Percentiles rank a stretch among this genome's conserved stretches.
Conservation (phyloP, 306 rosid species). For the Lablab purpureus region DNA sequence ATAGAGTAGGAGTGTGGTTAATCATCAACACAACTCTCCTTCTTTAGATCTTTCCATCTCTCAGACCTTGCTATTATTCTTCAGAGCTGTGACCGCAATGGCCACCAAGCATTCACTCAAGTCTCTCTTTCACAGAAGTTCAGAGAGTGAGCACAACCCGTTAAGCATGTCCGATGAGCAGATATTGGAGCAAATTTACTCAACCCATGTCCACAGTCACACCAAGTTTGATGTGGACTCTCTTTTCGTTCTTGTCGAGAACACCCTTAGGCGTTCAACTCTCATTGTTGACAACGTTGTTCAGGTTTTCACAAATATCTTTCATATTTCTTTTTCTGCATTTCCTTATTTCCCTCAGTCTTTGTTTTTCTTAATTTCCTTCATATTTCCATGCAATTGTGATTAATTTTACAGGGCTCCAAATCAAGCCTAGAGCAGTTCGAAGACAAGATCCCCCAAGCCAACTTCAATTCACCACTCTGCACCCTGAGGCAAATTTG, state of each 20-base stretch:
- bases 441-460: slow-evolving; percentile 51
- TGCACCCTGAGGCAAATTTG: slow-evolving; percentile 57
- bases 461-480: slow-evolving; percentile 52
- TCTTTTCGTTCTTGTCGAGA: slow-evolving; percentile 60
- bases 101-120: slow-evolving; percentile 28
- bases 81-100: slow-evolving; percentile 11
- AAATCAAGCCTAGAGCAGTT: slow-evolving; percentile 45
- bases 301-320: slow-evolving; percentile 45
- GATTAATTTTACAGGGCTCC: slow-evolving; percentile 48
- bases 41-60: not conserved
- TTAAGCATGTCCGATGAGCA: slow-evolving; percentile 58
- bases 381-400: not conserved
- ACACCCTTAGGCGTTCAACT: slow-evolving; percentile 57
- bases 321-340: not conserved
- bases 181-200: slow-evolving; percentile 56
- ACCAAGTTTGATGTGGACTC: slow-evolving; percentile 57
- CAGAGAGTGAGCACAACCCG: slow-evolving; percentile 46
- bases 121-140: slow-evolving; percentile 5
- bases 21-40: not conserved
- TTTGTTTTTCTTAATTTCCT: not conserved
- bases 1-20: not conserved
- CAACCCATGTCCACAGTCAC: slow-evolving; percentile 59
- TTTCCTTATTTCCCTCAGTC: not conserved
- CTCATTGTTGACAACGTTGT: slow-evolving; percentile 60
- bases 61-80: not conserved